Conservation (phyloP, 352 stramenopile species). For the Aphanomyces cochlioides region DNA sequence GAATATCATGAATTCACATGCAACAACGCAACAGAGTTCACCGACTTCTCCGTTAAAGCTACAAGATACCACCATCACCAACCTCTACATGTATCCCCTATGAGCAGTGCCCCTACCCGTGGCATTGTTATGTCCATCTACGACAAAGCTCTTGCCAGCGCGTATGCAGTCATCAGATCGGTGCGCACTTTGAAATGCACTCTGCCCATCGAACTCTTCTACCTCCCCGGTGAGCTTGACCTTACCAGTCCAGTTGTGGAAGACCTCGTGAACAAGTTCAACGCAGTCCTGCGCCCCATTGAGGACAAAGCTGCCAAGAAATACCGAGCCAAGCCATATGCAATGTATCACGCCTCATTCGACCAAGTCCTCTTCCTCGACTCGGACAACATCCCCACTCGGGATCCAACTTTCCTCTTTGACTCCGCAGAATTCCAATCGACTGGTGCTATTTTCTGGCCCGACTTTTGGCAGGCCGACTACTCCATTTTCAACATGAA, state of each 20-base stretch:
- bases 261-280: conserved; percentile 39
- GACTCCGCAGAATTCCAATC: conserved; percentile 42
- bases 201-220: conserved; percentile 71
- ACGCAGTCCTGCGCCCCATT: conserved; percentile 61
- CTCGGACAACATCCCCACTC: conserved; percentile 66
- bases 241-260: conserved; percentile 47
- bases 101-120: background rate
- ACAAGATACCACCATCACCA: conserved; percentile 36
- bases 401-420: conserved; percentile 67
- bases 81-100: conserved; percentile 1
- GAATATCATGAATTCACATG: conserved; percentile 43
- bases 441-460: conserved; percentile 70
- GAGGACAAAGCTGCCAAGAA: conserved; percentile 43
- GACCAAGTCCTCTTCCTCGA: conserved; percentile 76
- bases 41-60: conserved; percentile 40
- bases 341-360: conserved; percentile 69
- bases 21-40: conserved; percentile 42
- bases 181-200: conserved; percentile 43
- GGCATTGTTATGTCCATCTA: conserved; percentile 58
- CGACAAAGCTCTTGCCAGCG: conserved; percentile 47
- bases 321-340: conserved; percentile 75
- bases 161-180: conserved; percentile 47
- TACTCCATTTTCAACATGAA: conserved; percentile 81
- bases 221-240: conserved; percentile 47
- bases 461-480: conserved; percentile 63